Evolutionary conservation across 306 rosid species (phyloP).

Genomic region (Quercus bicolor): DNA sequence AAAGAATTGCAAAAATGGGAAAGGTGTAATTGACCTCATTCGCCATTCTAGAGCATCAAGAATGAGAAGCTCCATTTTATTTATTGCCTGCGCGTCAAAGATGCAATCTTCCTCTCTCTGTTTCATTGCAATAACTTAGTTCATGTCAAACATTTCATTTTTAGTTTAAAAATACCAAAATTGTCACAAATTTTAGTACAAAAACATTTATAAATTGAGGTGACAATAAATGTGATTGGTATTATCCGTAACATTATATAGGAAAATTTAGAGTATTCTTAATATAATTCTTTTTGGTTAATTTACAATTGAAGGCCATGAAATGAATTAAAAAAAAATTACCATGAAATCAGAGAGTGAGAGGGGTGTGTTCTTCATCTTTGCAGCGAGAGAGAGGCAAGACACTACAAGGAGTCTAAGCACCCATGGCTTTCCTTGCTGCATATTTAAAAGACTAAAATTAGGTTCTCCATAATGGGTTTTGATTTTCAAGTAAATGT

Average conservation of each 20-base stretch:
- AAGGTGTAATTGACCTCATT: conserved; percentile 74
- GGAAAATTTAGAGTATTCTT: too few relatives aligned
- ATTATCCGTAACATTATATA: too few relatives aligned
- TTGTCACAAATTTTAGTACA: too few relatives aligned
- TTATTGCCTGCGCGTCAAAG: conserved; percentile 45
- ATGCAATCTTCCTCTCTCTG: conserved; percentile 47
- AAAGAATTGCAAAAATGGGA: conserved; percentile 61
- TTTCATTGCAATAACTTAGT: conserved; percentile 5
- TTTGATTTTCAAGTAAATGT: not conserved
- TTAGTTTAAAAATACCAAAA: too few relatives aligned
- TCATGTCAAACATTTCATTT: not conserved
- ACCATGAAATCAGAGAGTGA: conserved; percentile 43
- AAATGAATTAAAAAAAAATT: not conserved
- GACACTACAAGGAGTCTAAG: conserved; percentile 43
- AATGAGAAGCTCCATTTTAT: conserved; percentile 62
- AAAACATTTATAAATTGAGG: too few relatives aligned
- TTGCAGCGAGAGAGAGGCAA: conserved; percentile 64
- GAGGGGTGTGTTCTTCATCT: conserved; percentile 55
- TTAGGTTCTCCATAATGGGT: not conserved
- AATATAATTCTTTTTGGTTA: not conserved
- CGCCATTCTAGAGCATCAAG: conserved; percentile 70
- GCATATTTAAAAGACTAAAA: conserved; percentile 12
- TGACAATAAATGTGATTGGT: too few relatives aligned
- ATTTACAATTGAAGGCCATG: too few relatives aligned
- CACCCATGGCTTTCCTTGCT: conserved; percentile 61